phyloP scores from a whole-genome alignment of 208 protist species.

The Entamoeba histolytica region DNA sequence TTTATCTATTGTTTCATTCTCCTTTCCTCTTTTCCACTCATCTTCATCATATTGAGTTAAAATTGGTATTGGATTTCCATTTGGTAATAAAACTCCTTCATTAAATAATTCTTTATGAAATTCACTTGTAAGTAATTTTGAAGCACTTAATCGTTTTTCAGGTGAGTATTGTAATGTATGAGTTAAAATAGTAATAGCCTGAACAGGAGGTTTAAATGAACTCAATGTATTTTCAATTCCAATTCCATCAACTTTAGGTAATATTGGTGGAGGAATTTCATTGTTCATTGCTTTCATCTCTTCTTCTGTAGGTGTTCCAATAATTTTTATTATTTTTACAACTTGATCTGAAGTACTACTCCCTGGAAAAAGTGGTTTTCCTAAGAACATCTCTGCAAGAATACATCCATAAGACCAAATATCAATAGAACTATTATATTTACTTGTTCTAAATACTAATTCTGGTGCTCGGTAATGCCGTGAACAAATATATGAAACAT shows the following conservation, averaged over 20 bases:
- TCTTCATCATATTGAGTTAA: neutral
- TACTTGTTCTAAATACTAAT: slow-evolving; percentile 29
- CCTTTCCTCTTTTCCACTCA: neutral
- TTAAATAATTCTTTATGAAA: slow-evolving; percentile 12
- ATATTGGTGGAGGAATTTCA: slow-evolving; percentile 48
- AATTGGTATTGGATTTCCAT: neutral
- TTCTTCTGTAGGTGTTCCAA: slow-evolving; percentile 35
- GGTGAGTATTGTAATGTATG: slow-evolving; percentile 11
- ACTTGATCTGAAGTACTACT: slow-evolving; percentile 30
- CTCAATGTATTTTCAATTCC: slow-evolving; percentile 57
- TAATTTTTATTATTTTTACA: slow-evolving; percentile 28
- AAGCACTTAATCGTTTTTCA: neutral
- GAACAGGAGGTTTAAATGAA: neutral
- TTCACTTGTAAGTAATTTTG: neutral
- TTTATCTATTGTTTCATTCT: neutral
- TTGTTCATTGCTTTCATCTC: slow-evolving; percentile 68
- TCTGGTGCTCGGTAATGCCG: slow-evolving; percentile 45
- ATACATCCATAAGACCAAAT: slow-evolving; percentile 40
- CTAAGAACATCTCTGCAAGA: slow-evolving; percentile 33
- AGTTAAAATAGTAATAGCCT: slow-evolving; percentile 4
- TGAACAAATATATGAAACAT: slow-evolving; percentile 31
- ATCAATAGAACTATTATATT: slow-evolving; percentile 34
- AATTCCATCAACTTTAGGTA: neutral
- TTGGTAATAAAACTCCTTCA: neutral
- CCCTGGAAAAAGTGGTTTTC: slow-evolving; percentile 31